These are phyloP conservation scores for Saccharum hybrid DNA, from an alignment of 202 grass and related monocot species.

Conservation along the genomic window DNA sequence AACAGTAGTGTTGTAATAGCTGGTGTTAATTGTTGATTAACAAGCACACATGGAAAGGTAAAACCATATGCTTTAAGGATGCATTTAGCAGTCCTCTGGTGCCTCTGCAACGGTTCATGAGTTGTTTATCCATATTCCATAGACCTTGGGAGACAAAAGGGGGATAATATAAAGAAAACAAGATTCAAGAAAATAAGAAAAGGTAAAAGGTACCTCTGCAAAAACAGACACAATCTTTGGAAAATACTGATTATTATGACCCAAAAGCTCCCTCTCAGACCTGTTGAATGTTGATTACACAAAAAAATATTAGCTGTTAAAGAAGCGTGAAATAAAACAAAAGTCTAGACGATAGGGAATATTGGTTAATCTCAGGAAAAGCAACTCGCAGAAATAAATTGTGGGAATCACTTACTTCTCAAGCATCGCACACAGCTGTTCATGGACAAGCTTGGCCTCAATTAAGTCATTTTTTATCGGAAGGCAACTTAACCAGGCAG, in stretches of 20 bases:
- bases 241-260: slow-evolving; percentile 78
- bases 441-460: slow-evolving; percentile 83
- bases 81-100: background rate
- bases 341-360: slow-evolving; percentile 8
- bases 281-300: slow-evolving; percentile 57
- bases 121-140: background rate
- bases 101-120: slow-evolving; percentile 10
- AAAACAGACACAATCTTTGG: slow-evolving; percentile 80
- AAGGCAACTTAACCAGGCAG: slow-evolving; percentile 81
- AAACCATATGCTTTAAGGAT: background rate
- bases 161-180: background rate
- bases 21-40: background rate
- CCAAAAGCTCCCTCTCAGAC: slow-evolving; percentile 77
- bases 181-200: slow-evolving; percentile 34
- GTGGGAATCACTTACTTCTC: slow-evolving; percentile 66
- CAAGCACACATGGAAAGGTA: background rate
- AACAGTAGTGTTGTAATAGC: background rate
- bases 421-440: slow-evolving; percentile 81
- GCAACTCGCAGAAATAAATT: slow-evolving; percentile 20
- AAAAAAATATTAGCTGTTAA: slow-evolving; percentile 6
- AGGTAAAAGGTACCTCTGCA: slow-evolving; percentile 62
- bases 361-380: slow-evolving; percentile 29
- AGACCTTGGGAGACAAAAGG: slow-evolving; percentile 7
- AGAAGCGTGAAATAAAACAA: slow-evolving; percentile 28
- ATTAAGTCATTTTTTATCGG: slow-evolving; percentile 86